Base-by-base conservation (phyloP, 1,139 yeast genomes). In the Protomyces gravidus region DNA sequence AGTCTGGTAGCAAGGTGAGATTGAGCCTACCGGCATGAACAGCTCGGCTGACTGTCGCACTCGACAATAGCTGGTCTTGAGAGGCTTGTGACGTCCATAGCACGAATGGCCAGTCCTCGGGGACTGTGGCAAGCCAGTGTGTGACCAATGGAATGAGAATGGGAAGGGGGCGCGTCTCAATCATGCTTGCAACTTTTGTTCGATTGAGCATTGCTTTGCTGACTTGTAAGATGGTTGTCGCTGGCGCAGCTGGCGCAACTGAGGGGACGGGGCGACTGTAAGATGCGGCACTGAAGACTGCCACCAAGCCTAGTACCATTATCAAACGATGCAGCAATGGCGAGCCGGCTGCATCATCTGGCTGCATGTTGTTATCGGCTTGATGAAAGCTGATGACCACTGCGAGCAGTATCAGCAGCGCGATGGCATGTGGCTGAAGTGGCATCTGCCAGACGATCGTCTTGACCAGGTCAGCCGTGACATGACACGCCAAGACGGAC, bases 91-190 rank as follows among this genome's bases (percentile, higher is more conserved):
- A 36, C 11, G 51, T 46, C 58, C 58, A 53, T 13, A 53, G 17
- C 27, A 53, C 58, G 46, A 53, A 53, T 4, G 58, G 50, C 58
- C 58, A 53, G 21, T 53, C 58, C 13, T 9, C 33, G 7, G 58
- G 58, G 27, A 53, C 51, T 19, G 17, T 45, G 5, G 51, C 50
- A 3, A 53, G 58, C 58, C 58, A 53, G 46, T 50, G 47, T n/a
- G 23, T 30, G 3, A 53, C 27, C 1, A 53, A 25, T 5, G 58
- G 58, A 7, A 53, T 32, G 28, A 53, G 46, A 45, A 53, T 53
- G 27, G 58, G 58, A 13, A 49, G 45, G n/a, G 47, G 45, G 39
- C 58, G 58, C 5, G 58, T 53, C 47, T 53, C 58, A 15, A 53
- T 53, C 51, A 53, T 25, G 25, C 51, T 53, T 21, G 58, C 58